Base-by-base conservation (phyloP, 1,284 basidiomycete genomes). In the Xerocomus minutiporus region DNA sequence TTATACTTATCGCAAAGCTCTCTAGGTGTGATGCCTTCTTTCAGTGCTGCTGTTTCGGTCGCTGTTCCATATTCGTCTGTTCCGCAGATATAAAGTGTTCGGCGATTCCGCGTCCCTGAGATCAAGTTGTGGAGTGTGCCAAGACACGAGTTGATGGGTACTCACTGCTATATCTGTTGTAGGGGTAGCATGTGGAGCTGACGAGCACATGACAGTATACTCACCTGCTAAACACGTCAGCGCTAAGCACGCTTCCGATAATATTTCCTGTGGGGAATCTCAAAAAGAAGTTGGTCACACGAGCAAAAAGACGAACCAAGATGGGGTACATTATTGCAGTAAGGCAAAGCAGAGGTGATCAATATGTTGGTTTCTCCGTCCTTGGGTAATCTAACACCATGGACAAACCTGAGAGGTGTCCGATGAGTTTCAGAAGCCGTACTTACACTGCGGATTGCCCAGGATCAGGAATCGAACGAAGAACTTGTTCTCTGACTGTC, bases 21-120 rank as follows among this genome's bases (percentile, higher is more conserved):
- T 60, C 82, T 78, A 0, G 97, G 93, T 7, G 91, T 86, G 26
- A 98, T 75, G 1, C 88, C 87, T 69, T 99, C 97, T 69, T 98
- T 97, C 54, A 97, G 72, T 4, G 96, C 97, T 73, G 97, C 91
- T 2, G 95, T 98, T 78, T 99, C 96, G 1, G 97, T 97, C 0
- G 96, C 96, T 2, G 96, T 99, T 32, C 96, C 96, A 65, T 99
- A 99, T 73, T 99, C 96, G 69, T 99, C 96, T 5, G 97, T 99
- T 44, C 97, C 97, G 70, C 97, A 99, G 58, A 99, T 82, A 71
- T 95, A 92, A 5, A 86, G 72, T 1, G 87, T 89, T 53, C 80
- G 78, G 62, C 84, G 75, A 73, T 91, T 89, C 61, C 86, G 75
- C 39, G 86, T 84, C 23, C 88, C 89, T 91, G 55, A 1, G 17